A percentile compares a stretch with the other conserved stretches of the same genome.
Evolutionary conservation across 805 yeast genomes (phyloP).

Genomic region (Yamadazyma kitorensis): DNA sequence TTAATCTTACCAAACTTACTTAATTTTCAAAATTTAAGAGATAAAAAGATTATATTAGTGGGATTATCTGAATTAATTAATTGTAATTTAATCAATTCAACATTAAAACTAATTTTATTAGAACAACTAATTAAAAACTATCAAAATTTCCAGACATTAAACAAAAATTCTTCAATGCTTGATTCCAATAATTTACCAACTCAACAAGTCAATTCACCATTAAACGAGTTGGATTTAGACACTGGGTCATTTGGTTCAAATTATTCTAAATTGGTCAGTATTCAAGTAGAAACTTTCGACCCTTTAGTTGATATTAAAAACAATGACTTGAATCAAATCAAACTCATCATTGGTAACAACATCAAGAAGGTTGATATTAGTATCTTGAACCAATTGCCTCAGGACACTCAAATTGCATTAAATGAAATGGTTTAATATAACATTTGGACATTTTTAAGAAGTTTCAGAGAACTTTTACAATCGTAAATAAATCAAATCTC

Average conservation of each 20-base stretch:
- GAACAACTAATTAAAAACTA: slow-evolving; percentile 34
- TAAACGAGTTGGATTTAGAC: slow-evolving; percentile 57
- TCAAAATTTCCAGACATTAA: slow-evolving; percentile 26
- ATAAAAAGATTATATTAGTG: slow-evolving; percentile 51
- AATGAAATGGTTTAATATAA: slow-evolving; percentile 1
- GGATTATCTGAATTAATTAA: slow-evolving; percentile 48
- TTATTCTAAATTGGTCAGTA: slow-evolving; percentile 69
- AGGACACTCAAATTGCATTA: slow-evolving; percentile 13
- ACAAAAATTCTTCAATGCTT: slow-evolving; percentile 7
- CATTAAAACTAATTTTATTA: slow-evolving; percentile 25
- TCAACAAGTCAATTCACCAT: slow-evolving; percentile 21
- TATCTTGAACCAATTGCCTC: slow-evolving; percentile 25
- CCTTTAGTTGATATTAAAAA: slow-evolving; percentile 57
- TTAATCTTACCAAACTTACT: slow-evolving; percentile 52
- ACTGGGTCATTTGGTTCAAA: slow-evolving; percentile 79
- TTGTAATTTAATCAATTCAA: slow-evolving; percentile 20
- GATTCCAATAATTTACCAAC: background rate
- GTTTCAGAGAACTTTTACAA: too few relatives aligned
- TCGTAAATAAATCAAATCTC: slow-evolving; percentile 1
- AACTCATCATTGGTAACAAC: slow-evolving; percentile 22
- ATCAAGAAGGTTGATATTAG: slow-evolving; percentile 25
- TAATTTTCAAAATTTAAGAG: slow-evolving; percentile 48
- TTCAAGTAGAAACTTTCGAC: slow-evolving; percentile 61
- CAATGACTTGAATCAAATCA: slow-evolving; percentile 29
- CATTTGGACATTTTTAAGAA: too few relatives aligned